phyloP scores from a whole-genome alignment of 1,284 basidiomycete species.

The Moniliophthora roreri region DNA sequence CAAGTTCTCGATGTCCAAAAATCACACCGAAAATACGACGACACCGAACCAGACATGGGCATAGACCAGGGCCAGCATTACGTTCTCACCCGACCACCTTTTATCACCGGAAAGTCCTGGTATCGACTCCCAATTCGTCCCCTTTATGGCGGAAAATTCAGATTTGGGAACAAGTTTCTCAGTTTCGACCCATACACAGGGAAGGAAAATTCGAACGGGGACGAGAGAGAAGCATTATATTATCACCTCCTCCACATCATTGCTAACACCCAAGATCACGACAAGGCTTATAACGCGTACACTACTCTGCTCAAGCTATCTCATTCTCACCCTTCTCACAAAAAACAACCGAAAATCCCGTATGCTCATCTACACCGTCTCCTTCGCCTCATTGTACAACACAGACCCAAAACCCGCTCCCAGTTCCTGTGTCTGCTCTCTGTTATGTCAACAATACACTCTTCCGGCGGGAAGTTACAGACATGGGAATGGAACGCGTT shows the following conservation, averaged over 20 bases:
- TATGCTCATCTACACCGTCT: conserved; percentile 58
- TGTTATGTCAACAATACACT: conserved; percentile 55
- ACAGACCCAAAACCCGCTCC: conserved; percentile 54
- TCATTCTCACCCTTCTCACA: conserved; percentile 18
- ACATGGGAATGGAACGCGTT: conserved; percentile 74
- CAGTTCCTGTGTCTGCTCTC: conserved; percentile 64
- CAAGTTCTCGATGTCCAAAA: too few relatives aligned
- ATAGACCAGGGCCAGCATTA: neutral
- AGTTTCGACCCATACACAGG: neutral
- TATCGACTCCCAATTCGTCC: conserved; percentile 7
- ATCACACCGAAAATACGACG: neutral
- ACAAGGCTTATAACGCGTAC: conserved; percentile 64
- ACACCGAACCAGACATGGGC: neutral
- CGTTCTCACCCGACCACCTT: conserved; percentile 5
- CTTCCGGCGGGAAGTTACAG: conserved; percentile 48
- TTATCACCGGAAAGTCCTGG: conserved; percentile 9
- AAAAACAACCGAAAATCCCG: conserved; percentile 36
- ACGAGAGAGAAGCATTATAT: conserved; percentile 6
- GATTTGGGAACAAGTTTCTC: conserved; percentile 6
- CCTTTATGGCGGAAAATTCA: conserved; percentile 15
- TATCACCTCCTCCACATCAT: conserved; percentile 31
- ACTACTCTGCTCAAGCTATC: conserved; percentile 38
- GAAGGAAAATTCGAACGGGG: neutral
- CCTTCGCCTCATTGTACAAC: conserved; percentile 49
- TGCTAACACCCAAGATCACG: conserved; percentile 38